Base-by-base conservation (phyloP, 192 early-diverging fungal species). In the Gaertneriomyces semiglobifer region DNA sequence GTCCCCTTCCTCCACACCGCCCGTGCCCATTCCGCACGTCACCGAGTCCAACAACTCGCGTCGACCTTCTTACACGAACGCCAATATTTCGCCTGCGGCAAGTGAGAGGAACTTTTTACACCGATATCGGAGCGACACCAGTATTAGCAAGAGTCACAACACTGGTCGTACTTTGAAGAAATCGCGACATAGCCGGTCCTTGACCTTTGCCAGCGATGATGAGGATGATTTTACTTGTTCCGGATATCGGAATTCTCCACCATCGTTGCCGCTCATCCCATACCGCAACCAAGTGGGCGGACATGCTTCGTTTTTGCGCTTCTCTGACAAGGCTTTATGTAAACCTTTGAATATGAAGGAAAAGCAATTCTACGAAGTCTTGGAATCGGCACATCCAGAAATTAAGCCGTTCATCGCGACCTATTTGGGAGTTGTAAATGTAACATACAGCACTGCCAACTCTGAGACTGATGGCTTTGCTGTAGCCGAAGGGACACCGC, bases 251-350 rank as follows among this genome's bases (percentile, higher is more conserved):
- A 33, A 59, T 20, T 56, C 73, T 11, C 74, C 78, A 25, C 73
- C 76, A 12, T 64, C 71, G 5, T 61, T 84, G 38, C 82, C 82
- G 3, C 62, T 84, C 40, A 74, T 78, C 3, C 82, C 82, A 10
- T 84, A 78, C 69, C 80, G 74, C 45, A 83, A 83, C 51, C 67
- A 84, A 70, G 82, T 84, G 33, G 97, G 97, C n/a, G 97, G 97
- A 0, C 97, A 99, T 71, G 90, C 94, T 5, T 88, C 93, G 5
- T 91, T 99, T 55, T 80, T 98, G 54, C 90, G 95, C 46, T 96
- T 99, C 74, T 95, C 94, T 8, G 92, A 96, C 72, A 89, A 88
- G 73, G 95, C 97, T 7, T 88, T 99, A 20, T 99, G 93, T 78
- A 99, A 99, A 75, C 94, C 94, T 18, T 83, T 96, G 50, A 88